phyloP scores from a whole-genome alignment of 1,139 yeast species.

The Zhuliangozyma blackwelliae region DNA sequence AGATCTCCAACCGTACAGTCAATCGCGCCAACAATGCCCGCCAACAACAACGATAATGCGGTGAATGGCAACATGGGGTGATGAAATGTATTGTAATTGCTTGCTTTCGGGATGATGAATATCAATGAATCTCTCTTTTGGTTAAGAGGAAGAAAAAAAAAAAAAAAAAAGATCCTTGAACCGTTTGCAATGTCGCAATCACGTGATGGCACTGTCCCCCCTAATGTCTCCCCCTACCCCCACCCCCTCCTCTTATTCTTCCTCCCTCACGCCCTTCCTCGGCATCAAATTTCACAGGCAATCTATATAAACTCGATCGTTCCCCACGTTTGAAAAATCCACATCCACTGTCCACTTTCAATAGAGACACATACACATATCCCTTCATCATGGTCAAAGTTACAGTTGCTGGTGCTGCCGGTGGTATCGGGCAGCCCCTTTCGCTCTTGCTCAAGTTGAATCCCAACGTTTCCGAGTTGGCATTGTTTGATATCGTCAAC shows the following conservation, averaged over 20 bases:
- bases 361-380: not conserved
- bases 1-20: conserved; percentile 44
- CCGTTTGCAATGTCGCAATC: no score
- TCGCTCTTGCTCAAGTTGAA: conserved; percentile 61
- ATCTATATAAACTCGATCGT: not conserved
- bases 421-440: conserved; percentile 77
- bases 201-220: no score
- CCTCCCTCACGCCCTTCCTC: no score
- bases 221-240: no score
- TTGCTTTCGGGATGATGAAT: no score
- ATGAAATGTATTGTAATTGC: no score
- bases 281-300: no score
- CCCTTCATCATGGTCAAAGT: conserved; percentile 52
- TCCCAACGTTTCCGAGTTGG: conserved; percentile 49
- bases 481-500: conserved; percentile 63
- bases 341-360: not conserved
- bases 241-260: no score
- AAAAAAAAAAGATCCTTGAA: no score
- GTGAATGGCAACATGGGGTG: no score
- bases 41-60: conserved; percentile 2
- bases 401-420: conserved; percentile 75
- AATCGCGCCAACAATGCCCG: conserved; percentile 22
- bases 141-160: no score
- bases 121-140: no score
- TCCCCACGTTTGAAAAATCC: not conserved